These are phyloP conservation scores for Calonectria pauciramosa DNA, from an alignment of 2,329 filamentous ascomycete species.

Conservation along the genomic window DNA sequence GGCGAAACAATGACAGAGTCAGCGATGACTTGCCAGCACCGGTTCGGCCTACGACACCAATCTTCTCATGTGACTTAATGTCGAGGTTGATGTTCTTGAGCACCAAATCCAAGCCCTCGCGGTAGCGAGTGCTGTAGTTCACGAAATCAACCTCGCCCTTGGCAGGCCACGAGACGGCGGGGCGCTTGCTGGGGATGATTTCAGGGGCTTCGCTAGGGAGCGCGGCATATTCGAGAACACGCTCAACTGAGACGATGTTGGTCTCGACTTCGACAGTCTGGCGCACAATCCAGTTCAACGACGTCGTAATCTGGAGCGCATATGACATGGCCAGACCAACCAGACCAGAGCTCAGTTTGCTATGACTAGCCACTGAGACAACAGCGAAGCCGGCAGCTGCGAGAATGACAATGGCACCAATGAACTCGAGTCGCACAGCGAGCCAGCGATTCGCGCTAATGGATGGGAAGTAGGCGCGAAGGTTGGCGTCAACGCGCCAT, in stretches of 20 bases:
- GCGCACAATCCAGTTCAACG: slow-evolving; percentile 98
- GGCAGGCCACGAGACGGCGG: slow-evolving; percentile 91
- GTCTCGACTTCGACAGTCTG: slow-evolving; percentile 99
- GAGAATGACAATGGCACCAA: slow-evolving; percentile 94
- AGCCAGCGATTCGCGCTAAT: slow-evolving; percentile 96
- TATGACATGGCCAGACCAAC: slow-evolving; percentile 98
- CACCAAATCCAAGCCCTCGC: slow-evolving; percentile 89
- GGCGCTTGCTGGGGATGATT: slow-evolving; percentile 88
- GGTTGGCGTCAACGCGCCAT: slow-evolving; percentile 95
- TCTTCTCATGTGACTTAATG: slow-evolving; percentile 97
- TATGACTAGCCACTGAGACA: slow-evolving; percentile 80
- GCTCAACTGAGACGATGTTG: slow-evolving; percentile 99
- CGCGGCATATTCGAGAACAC: slow-evolving; percentile 93
- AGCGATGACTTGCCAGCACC: slow-evolving; percentile 96
- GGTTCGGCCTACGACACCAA: slow-evolving; percentile 95
- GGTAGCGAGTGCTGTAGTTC: slow-evolving; percentile 95
- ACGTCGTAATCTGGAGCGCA: slow-evolving; percentile 95
- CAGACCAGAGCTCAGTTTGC: slow-evolving; percentile 75
- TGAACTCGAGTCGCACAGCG: slow-evolving; percentile 93
- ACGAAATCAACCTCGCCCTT: slow-evolving; percentile 91
- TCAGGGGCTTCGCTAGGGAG: slow-evolving; percentile 95
- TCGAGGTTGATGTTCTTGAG: slow-evolving; percentile 92
- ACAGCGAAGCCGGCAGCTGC: slow-evolving; percentile 86
- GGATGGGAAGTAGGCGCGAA: slow-evolving; percentile 94
- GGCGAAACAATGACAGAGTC: slow-evolving; percentile 92